Conservation (phyloP, 371 early-diverging fungal genomes). For the Mucor velutinosus region DNA sequence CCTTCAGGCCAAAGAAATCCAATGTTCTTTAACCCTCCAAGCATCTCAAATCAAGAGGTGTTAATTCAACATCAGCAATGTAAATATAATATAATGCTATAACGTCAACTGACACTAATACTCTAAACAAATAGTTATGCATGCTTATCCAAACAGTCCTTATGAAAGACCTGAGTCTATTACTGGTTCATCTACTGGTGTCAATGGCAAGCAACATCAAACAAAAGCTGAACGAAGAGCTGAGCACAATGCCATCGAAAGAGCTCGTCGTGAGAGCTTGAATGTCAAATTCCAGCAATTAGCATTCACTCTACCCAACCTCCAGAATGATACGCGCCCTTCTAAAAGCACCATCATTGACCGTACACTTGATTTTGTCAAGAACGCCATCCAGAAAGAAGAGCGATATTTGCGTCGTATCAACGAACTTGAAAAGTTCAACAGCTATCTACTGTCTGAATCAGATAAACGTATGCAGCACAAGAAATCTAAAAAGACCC, state of each 20-base stretch:
- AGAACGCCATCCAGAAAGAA: slow-evolving; percentile 38
- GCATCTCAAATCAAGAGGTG: slow-evolving; percentile 9
- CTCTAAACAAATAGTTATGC: slow-evolving; percentile 7
- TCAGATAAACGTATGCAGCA: slow-evolving; percentile 9
- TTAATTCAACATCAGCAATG: slow-evolving; percentile 18
- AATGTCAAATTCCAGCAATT: slow-evolving; percentile 75
- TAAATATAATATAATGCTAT: not conserved
- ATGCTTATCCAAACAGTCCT: slow-evolving; percentile 13
- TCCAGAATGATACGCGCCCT: slow-evolving; percentile 69
- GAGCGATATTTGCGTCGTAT: slow-evolving; percentile 37
- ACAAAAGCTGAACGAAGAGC: slow-evolving; percentile 68
- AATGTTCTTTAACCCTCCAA: not conserved
- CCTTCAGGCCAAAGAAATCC: slow-evolving; percentile 2
- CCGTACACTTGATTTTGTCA: slow-evolving; percentile 62
- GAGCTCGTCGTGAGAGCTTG: slow-evolving; percentile 74
- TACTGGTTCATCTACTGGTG: not conserved
- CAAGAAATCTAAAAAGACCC: not conserved
- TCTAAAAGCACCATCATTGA: slow-evolving; percentile 77
- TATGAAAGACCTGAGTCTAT: slow-evolving; percentile 16
- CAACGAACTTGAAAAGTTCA: slow-evolving; percentile 34
- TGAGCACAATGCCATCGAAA: slow-evolving; percentile 77
- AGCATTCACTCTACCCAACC: slow-evolving; percentile 68
- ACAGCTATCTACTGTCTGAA: slow-evolving; percentile 32
- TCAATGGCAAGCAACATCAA: slow-evolving; percentile 18
- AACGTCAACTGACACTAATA: not conserved